phyloP scores from a whole-genome alignment of 2,329 filamentous ascomycete genomes.

The Aspergillus fumigatus region DNA sequence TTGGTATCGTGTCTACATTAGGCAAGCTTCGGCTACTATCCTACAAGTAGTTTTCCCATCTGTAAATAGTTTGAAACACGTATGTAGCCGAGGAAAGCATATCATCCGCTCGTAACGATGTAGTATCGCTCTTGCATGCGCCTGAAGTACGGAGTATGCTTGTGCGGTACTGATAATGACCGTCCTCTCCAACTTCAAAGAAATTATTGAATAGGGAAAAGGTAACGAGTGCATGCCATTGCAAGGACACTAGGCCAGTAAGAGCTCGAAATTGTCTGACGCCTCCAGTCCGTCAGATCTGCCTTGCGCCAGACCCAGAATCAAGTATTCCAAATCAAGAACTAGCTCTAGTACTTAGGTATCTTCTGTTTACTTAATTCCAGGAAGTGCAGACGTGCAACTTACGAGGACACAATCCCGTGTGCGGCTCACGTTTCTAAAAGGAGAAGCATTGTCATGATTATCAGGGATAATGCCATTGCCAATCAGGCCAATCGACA shows the following conservation, averaged over 20 bases:
- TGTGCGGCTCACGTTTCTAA: slow-evolving; percentile 5
- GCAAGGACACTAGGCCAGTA: not conserved
- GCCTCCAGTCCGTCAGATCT: not conserved
- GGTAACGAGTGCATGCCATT: not conserved
- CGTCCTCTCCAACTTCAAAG: not conserved
- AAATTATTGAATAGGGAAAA: not conserved
- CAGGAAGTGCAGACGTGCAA: not conserved
- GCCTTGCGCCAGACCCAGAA: not conserved
- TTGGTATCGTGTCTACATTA: too few relatives aligned
- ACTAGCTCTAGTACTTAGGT: not conserved
- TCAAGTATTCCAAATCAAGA: not conserved
- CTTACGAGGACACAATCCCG: not conserved
- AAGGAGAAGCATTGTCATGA: slow-evolving; percentile 2
- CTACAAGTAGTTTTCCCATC: too few relatives aligned
- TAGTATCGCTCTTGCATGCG: not conserved
- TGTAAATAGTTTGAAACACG: not conserved
- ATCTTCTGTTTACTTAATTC: not conserved
- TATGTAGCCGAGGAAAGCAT: not conserved
- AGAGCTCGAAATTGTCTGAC: not conserved
- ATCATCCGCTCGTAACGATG: not conserved
- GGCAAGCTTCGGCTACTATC: too few relatives aligned
- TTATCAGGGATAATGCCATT: not conserved
- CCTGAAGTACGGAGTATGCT: not conserved
- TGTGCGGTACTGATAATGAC: not conserved
- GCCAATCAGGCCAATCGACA: slow-evolving; percentile 5